Evolutionary conservation across 2,329 filamentous ascomycete species (phyloP), one percentile per base, ranked within the genome.

Genomic region (Thermochaetoides dissita): DNA sequence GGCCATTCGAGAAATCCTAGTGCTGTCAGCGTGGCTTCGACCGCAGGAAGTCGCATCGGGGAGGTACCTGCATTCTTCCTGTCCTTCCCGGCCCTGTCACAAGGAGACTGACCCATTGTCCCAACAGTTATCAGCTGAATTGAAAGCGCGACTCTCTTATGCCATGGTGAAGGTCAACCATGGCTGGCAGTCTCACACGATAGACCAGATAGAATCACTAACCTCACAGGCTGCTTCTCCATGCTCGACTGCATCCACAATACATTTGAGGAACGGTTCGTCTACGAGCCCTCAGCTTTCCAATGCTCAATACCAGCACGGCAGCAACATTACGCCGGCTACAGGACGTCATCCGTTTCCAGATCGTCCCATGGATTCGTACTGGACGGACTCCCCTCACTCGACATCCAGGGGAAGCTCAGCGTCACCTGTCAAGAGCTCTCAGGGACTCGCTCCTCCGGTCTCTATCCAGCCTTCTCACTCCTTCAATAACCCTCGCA

Each of bases 151-250:
- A 53, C 71, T 96, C 29, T 85, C 86, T 6, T 95, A 95, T 60
- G 89, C 89, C 49, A 91, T 94, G 74, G 74, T 93, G 57, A 95
- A 94, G 61, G 83, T 95, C 34, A 85, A 86, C 57, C 79, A 93
- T 56, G 86, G 85, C 45, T 91, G 87, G 81, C 83, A 94, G 61
- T 73, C 79, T 39, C 78, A 81, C 49, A 78, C 77, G 11, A 76
- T 91, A 44, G 79, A 82, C 42, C 83, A 89, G 60, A 74, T 89
- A 30, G 85, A 89, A 61, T 76, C 74, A 37, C 63, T 85, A 34
- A 76, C 83, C 8, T 84, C 83, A 1, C 77, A 81, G 41, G 72
- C 71, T 44, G 73, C 68, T 12, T 84, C 81, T 1, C 76, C 79
- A 28, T 65, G 70, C 31, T 70, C 80, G 38, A 72, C 71, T 59